A percentile compares a stretch with the other conserved stretches of the same genome.
Conservation (phyloP, 1,284 basidiomycete genomes). For the Marasmius oreades region DNA sequence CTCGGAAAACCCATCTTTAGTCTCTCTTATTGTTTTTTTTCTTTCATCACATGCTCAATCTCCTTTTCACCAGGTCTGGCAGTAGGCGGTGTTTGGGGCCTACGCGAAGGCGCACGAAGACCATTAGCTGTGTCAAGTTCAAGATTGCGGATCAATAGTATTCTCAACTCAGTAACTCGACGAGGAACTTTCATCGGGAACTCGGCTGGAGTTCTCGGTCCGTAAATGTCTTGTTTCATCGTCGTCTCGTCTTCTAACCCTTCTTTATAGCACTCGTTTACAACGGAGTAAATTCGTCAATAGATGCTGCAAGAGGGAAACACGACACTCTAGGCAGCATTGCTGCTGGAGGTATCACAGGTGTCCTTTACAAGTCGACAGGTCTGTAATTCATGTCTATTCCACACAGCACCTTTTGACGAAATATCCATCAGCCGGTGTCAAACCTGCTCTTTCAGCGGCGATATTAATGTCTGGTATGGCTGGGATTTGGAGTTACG, state of each 20-base stretch:
- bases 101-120: conserved; percentile 90
- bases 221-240: conserved; percentile 36
- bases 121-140: conserved; percentile 82
- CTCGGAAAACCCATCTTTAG: conserved; percentile 48
- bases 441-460: conserved; percentile 85
- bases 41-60: conserved; percentile 67
- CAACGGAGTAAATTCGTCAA: conserved; percentile 93
- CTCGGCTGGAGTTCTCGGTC: conserved; percentile 95
- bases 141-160: conserved; percentile 91
- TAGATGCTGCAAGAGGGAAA: conserved; percentile 86
- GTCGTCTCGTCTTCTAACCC: conserved; percentile 21
- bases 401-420: conserved; percentile 34
- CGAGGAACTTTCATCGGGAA: conserved; percentile 98
- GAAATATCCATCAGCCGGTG: conserved; percentile 65
- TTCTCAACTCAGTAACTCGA: conserved; percentile 95
- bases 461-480: conserved; percentile 85
- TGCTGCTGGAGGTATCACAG: conserved; percentile 88
- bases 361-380: conserved; percentile 91
- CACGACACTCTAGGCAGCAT: conserved; percentile 93
- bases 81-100: conserved; percentile 92
- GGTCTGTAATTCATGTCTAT: conserved; percentile 54
- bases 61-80: conserved; percentile 74
- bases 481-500: conserved; percentile 89
- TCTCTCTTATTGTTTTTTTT: conserved; percentile 70
- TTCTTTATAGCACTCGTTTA: conserved; percentile 81